Percentiles rank a stretch among this genome's conserved stretches.
phyloP scores from a whole-genome alignment of 1,284 basidiomycete genomes.

The Malassezia arunalokei region DNA sequence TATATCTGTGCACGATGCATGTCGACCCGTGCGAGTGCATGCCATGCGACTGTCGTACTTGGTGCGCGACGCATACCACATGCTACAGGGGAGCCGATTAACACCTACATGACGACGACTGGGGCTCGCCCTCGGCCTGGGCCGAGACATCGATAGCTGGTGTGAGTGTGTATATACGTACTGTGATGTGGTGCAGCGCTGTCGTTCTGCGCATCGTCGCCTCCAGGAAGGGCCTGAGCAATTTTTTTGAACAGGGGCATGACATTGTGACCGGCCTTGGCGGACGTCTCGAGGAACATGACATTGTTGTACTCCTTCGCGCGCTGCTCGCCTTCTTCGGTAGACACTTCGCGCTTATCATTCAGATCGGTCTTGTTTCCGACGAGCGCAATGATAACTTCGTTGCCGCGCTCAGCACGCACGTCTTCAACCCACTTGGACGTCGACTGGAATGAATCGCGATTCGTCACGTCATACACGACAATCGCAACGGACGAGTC shows the following conservation, averaged over 20 bases:
- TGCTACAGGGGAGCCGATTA: slow-evolving; percentile 5
- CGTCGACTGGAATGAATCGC: slow-evolving; percentile 90
- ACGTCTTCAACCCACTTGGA: slow-evolving; percentile 99
- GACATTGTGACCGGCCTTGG: slow-evolving; percentile 98
- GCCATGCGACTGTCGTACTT: not conserved
- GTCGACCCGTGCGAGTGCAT: not conserved
- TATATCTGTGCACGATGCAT: not conserved
- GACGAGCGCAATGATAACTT: slow-evolving; percentile 96
- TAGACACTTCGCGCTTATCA: slow-evolving; percentile 71
- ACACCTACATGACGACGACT: slow-evolving; percentile 9
- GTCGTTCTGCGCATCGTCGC: slow-evolving; percentile 61
- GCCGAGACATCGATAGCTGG: slow-evolving; percentile 10
- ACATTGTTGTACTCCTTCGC: slow-evolving; percentile 75
- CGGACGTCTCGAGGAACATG: slow-evolving; percentile 99
- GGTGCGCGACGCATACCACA: not conserved
- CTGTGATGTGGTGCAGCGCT: slow-evolving; percentile 51
- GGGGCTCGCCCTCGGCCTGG: not conserved
- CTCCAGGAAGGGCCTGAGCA: slow-evolving; percentile 89
- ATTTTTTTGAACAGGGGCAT: slow-evolving; percentile 99
- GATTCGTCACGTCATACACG: slow-evolving; percentile 98
- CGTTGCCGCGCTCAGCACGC: slow-evolving; percentile 86
- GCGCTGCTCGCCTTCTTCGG: slow-evolving; percentile 88
- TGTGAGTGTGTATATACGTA: slow-evolving; percentile 21
- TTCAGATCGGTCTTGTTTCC: slow-evolving; percentile 89
- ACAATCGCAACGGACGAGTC: slow-evolving; percentile 97